Evolutionary conservation across 169 alveolate species (phyloP).

Genomic region (Plasmodium inui): DNA sequence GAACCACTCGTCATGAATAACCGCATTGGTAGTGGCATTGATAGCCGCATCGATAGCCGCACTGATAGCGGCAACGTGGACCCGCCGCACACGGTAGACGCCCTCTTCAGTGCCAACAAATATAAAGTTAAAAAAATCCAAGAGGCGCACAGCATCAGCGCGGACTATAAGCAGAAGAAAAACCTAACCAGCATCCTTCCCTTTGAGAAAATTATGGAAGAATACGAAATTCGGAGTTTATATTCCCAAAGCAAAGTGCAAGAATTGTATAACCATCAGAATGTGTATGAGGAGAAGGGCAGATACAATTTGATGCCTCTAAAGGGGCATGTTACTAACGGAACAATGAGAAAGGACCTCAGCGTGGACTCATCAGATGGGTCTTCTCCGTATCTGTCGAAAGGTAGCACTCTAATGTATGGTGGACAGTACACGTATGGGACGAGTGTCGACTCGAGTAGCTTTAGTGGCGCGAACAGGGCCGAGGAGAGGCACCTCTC

Average conservation of each 20-base stretch:
- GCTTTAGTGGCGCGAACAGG: background rate
- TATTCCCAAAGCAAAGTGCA: constrained; percentile 17
- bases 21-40: background rate
- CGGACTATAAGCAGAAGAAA: background rate
- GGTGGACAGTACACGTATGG: background rate
- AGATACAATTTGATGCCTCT: background rate
- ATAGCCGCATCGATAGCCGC: background rate
- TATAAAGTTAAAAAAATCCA: constrained; percentile 33
- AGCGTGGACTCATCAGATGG: background rate
- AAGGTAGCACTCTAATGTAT: background rate
- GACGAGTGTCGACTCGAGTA: background rate
- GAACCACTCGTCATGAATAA: background rate
- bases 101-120: constrained; percentile 16
- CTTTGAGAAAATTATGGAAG: constrained; percentile 40
- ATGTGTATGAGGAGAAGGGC: constrained; percentile 39
- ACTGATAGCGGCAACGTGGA: background rate
- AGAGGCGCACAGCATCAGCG: constrained; percentile 25
- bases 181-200: constrained; percentile 49
- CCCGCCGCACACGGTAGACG: background rate
- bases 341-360: background rate
- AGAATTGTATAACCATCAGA: constrained; percentile 51
- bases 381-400: background rate
- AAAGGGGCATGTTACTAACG: background rate
- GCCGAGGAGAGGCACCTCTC: background rate
- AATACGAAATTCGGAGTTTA: constrained; percentile 9